phyloP scores from a whole-genome alignment of 148 eudicot genomes.

The Rhododendron williamsianum region DNA sequence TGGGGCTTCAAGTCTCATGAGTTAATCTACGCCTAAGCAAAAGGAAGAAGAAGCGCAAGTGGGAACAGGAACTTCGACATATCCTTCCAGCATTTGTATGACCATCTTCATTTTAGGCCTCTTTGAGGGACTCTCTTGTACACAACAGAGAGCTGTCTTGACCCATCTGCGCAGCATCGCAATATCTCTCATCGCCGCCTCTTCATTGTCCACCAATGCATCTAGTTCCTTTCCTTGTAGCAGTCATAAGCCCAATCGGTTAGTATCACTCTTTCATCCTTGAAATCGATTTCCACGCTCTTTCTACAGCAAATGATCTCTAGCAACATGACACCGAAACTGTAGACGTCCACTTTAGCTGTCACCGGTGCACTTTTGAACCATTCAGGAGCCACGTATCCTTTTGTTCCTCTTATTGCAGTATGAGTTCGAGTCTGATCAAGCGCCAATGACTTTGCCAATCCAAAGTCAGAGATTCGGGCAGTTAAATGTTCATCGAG shows the following conservation, averaged over 20 bases:
- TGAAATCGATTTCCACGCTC: background rate
- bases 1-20: background rate
- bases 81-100: slow-evolving; percentile 16
- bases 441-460: slow-evolving; percentile 9
- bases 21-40: background rate
- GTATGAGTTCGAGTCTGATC: slow-evolving; percentile 5
- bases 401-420: slow-evolving; percentile 19
- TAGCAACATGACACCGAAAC: slow-evolving; percentile 16
- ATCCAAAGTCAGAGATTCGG: slow-evolving; percentile 16
- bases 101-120: slow-evolving; percentile 12
- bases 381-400: slow-evolving; percentile 22
- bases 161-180: slow-evolving; percentile 1
- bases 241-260: slow-evolving; percentile 19
- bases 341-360: slow-evolving; percentile 17
- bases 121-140: slow-evolving; percentile 1
- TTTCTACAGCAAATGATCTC: slow-evolving; percentile 16
- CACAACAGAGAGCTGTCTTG: slow-evolving; percentile 1
- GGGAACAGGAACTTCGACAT: slow-evolving; percentile 9
- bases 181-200: background rate
- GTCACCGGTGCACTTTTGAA: slow-evolving; percentile 8
- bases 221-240: slow-evolving; percentile 6
- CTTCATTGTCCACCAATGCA: slow-evolving; percentile 12
- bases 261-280: slow-evolving; percentile 2
- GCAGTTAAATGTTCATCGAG: slow-evolving; percentile 1
- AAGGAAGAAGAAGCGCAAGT: background rate